These are phyloP conservation scores for Cystobasidium tubakii DNA, from an alignment of 768 basidiomycete genomes.

Conservation along the genomic window DNA sequence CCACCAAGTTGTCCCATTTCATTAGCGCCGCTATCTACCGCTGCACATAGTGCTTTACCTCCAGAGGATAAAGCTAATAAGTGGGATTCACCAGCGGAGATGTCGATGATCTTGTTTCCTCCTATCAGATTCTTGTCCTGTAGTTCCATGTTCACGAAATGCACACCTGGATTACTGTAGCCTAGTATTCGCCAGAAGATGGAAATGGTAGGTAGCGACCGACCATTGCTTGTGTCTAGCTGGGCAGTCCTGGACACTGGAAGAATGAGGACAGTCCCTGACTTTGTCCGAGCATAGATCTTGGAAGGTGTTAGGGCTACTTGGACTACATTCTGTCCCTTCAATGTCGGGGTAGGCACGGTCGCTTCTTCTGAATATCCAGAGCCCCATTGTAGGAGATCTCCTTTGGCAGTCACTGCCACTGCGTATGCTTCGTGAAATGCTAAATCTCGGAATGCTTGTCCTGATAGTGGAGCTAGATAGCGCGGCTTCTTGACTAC, in stretches of 20 bases:
- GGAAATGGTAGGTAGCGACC: conserved; percentile 49
- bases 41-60: conserved; percentile 73
- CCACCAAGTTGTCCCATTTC: conserved; percentile 71
- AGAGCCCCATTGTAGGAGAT: conserved; percentile 78
- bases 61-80: conserved; percentile 52
- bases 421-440: conserved; percentile 58
- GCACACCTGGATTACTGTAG: conserved; percentile 27
- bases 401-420: conserved; percentile 70
- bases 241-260: conserved; percentile 57
- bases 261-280: conserved; percentile 68
- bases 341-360: conserved; percentile 46
- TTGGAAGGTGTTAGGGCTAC: conserved; percentile 45
- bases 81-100: conserved; percentile 65
- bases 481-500: conserved; percentile 39
- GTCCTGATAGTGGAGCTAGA: conserved; percentile 53
- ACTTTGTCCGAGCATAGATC: conserved; percentile 71
- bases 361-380: conserved; percentile 53
- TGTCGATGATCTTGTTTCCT: conserved; percentile 67
- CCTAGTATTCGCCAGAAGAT: conserved; percentile 24
- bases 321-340: conserved; percentile 39
- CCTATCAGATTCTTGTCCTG: conserved; percentile 56
- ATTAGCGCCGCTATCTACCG: conserved; percentile 69
- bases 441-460: conserved; percentile 67
- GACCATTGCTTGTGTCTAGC: conserved; percentile 49
- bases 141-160: conserved; percentile 13